phyloP scores from a whole-genome alignment of 176 grass and related monocot genomes.

The Otatea glauca region DNA sequence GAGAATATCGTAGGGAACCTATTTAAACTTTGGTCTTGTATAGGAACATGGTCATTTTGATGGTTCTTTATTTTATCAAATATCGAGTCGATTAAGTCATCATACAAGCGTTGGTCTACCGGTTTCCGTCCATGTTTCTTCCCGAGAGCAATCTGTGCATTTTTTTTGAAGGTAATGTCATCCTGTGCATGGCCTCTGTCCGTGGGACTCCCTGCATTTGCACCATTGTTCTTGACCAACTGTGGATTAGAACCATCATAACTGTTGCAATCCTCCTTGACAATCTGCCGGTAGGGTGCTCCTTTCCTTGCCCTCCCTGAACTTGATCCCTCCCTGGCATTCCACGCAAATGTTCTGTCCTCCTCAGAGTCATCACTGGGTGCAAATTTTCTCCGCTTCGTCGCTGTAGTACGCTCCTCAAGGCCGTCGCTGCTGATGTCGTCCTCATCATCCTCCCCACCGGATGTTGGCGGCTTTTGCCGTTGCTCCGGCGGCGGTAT shows the following conservation, averaged over 20 bases:
- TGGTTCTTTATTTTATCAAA: constrained; percentile 31
- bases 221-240: background rate
- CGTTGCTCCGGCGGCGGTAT: background rate
- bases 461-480: background rate
- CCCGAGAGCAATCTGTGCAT: background rate
- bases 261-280: background rate
- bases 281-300: background rate
- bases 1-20: constrained; percentile 35
- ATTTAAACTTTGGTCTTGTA: background rate
- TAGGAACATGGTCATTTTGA: background rate
- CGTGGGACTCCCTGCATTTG: background rate
- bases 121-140: background rate
- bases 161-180: constrained; percentile 47
- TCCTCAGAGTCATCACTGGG: constrained; percentile 2
- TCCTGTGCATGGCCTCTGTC: background rate
- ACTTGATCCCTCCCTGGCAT: background rate
- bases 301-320: constrained; percentile 27
- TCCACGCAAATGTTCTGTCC: background rate
- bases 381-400: background rate
- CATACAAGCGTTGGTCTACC: background rate
- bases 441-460: background rate
- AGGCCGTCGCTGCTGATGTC: background rate
- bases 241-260: constrained; percentile 23
- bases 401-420: background rate
- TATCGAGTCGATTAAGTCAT: constrained; percentile 35